Evolutionary conservation across 352 stramenopile genomes (phyloP).

Genomic region (Phytophthora megakarya): DNA sequence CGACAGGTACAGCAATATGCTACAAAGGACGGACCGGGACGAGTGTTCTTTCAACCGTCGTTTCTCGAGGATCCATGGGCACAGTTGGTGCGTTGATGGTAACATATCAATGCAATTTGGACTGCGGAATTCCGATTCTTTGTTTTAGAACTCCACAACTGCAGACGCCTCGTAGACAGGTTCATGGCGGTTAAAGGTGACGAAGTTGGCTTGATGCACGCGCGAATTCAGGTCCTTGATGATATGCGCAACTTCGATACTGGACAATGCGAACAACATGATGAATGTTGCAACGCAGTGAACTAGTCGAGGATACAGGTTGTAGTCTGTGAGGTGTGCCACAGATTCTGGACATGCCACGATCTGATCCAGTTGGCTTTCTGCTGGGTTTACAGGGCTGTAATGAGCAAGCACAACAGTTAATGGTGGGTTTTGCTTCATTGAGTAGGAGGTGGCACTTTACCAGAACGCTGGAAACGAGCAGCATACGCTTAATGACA

Average conservation of each 20-base stretch:
- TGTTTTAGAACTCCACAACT: conserved; percentile 28
- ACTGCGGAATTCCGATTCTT: neutral
- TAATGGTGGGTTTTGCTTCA: neutral
- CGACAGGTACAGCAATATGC: conserved; percentile 19
- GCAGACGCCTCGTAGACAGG: conserved; percentile 30
- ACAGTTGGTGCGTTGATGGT: conserved; percentile 13
- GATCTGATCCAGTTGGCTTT: conserved; percentile 44
- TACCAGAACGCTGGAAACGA: conserved; percentile 58
- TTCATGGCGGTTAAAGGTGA: conserved; percentile 45
- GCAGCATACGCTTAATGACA: conserved; percentile 59
- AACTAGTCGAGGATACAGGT: conserved; percentile 42
- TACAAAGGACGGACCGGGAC: conserved; percentile 32
- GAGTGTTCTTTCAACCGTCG: conserved; percentile 73
- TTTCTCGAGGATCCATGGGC: conserved; percentile 72
- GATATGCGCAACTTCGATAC: conserved; percentile 41
- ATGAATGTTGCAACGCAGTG: conserved; percentile 53
- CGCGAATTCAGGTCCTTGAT: conserved; percentile 48
- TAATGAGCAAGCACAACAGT: neutral
- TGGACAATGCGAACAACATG: conserved; percentile 48
- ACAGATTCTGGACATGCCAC: conserved; percentile 46
- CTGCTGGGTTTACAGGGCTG: conserved; percentile 46
- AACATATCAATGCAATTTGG: conserved; percentile 13
- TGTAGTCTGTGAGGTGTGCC: conserved; percentile 36
- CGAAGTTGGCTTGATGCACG: conserved; percentile 44
- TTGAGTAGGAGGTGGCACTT: neutral